A percentile compares a stretch with the other conserved stretches of the same genome.
phyloP scores from a whole-genome alignment of 805 yeast species.

The Hyphopichia homilentoma region DNA sequence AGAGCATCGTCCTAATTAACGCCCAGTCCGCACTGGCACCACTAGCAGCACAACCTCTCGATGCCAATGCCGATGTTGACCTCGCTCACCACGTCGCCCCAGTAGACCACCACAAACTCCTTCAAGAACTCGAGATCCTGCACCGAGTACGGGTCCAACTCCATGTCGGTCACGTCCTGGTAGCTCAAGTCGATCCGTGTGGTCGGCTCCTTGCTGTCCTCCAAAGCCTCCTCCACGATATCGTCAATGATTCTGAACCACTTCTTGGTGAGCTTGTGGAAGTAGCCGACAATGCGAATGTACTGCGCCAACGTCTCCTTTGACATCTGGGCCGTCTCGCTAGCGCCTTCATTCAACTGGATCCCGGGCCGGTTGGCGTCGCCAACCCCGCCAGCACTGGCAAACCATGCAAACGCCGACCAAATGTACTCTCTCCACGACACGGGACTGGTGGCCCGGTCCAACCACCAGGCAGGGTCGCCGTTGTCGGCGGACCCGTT shows the following conservation, averaged over 20 bases:
- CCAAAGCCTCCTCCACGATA: constrained; percentile 25
- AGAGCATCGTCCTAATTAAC: too few relatives aligned
- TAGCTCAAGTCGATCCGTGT: constrained; percentile 36
- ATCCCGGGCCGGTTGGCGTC: not conserved
- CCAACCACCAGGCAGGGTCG: constrained; percentile 43
- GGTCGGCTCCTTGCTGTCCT: constrained; percentile 9
- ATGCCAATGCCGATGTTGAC: constrained; percentile 34
- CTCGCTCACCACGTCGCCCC: constrained; percentile 23
- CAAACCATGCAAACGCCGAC: constrained; percentile 84
- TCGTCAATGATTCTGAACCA: constrained; percentile 35
- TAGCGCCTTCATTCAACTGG: not conserved
- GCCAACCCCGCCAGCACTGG: constrained; percentile 61
- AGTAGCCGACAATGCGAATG: constrained; percentile 31
- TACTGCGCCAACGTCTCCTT: constrained; percentile 9
- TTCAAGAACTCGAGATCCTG: constrained; percentile 34
- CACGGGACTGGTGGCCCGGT: constrained; percentile 41
- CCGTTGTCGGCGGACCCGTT: constrained; percentile 5
- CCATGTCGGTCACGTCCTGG: constrained; percentile 41
- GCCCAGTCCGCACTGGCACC: too few relatives aligned
- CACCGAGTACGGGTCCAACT: constrained; percentile 39
- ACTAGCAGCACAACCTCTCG: constrained; percentile 26
- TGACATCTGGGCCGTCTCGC: too few relatives aligned
- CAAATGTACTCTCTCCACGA: constrained; percentile 59
- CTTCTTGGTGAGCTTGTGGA: constrained; percentile 37
- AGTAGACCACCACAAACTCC: constrained; percentile 31